Percentiles rank a stretch among this genome's conserved stretches.
phyloP scores from a whole-genome alignment of 1,284 basidiomycete species.

The Tylopilus sp. region DNA sequence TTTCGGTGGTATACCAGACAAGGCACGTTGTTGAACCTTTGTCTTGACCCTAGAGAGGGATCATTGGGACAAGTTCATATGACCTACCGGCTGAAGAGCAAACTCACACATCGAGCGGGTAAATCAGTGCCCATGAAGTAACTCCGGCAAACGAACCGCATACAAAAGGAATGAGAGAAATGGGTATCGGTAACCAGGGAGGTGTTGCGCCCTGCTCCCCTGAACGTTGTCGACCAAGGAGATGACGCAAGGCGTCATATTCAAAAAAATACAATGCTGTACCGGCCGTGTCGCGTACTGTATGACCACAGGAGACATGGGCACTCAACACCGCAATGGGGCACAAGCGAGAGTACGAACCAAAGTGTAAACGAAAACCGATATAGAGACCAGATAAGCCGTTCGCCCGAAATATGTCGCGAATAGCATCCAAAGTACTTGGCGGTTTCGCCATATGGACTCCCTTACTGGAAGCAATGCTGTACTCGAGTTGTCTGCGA shows the following conservation, averaged over 20 bases:
- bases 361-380: constrained; percentile 78
- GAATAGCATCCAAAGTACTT: constrained; percentile 66
- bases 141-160: constrained; percentile 83
- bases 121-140: constrained; percentile 79
- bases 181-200: constrained; percentile 70
- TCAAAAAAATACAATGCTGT: constrained; percentile 85
- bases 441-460: constrained; percentile 63
- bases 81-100: background rate
- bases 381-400: constrained; percentile 76
- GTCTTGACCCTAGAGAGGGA: constrained; percentile 72
- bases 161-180: constrained; percentile 75
- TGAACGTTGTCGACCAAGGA: constrained; percentile 63
- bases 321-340: background rate
- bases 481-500: constrained; percentile 88
- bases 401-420: constrained; percentile 60
- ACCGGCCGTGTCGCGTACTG: constrained; percentile 76
- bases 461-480: constrained; percentile 80
- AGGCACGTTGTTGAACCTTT: constrained; percentile 82
- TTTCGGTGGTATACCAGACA: constrained; percentile 69
- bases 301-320: constrained; percentile 5
- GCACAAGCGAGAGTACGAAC: constrained; percentile 39
- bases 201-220: constrained; percentile 75
- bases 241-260: constrained; percentile 78
- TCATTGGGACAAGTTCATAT: background rate
- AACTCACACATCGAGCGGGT: constrained; percentile 76